A percentile compares a stretch with the other conserved stretches of the same genome.
Evolutionary conservation across 805 yeast genomes (phyloP).

Genomic region (Zygotorulaspora sp.): DNA sequence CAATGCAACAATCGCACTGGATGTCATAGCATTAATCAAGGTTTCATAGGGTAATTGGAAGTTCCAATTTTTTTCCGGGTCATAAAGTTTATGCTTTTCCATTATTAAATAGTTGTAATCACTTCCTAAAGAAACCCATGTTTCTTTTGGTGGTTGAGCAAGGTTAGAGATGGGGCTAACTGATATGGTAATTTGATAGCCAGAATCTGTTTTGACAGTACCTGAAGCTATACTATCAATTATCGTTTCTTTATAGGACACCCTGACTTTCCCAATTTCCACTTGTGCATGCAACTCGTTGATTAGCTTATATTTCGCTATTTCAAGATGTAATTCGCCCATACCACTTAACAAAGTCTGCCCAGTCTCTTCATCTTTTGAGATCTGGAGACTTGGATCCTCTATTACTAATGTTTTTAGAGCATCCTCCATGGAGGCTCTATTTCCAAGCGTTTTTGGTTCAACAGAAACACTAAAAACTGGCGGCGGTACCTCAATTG

Average conservation of each 20-base stretch:
- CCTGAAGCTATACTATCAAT: constrained; percentile 9
- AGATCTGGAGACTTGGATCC: constrained; percentile 79
- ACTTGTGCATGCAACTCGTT: constrained; percentile 79
- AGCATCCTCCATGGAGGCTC: constrained; percentile 65
- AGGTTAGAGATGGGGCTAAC: constrained; percentile 36
- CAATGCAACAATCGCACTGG: constrained; percentile 57
- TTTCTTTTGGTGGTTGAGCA: constrained; percentile 28
- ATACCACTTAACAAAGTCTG: constrained; percentile 94
- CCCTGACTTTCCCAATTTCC: constrained; percentile 76
- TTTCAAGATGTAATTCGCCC: constrained; percentile 96
- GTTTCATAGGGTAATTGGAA: constrained; percentile 44
- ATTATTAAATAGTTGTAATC: constrained; percentile 37
- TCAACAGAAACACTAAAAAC: constrained; percentile 83
- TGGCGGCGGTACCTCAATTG: constrained; percentile 86
- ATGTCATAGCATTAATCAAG: constrained; percentile 49
- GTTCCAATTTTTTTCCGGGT: constrained; percentile 45
- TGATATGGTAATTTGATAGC: constrained; percentile 28
- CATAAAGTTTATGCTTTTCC: constrained; percentile 26
- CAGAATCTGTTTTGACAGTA: constrained; percentile 17
- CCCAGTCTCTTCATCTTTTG: constrained; percentile 75
- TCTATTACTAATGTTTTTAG: constrained; percentile 66
- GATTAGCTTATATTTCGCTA: constrained; percentile 73
- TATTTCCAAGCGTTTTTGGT: constrained; percentile 80
- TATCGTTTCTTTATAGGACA: constrained; percentile 79
- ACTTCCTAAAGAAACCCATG: constrained; percentile 27